Evolutionary conservation across 352 stramenopile genomes (phyloP).

Genomic region (Phytopythium aichiense): DNA sequence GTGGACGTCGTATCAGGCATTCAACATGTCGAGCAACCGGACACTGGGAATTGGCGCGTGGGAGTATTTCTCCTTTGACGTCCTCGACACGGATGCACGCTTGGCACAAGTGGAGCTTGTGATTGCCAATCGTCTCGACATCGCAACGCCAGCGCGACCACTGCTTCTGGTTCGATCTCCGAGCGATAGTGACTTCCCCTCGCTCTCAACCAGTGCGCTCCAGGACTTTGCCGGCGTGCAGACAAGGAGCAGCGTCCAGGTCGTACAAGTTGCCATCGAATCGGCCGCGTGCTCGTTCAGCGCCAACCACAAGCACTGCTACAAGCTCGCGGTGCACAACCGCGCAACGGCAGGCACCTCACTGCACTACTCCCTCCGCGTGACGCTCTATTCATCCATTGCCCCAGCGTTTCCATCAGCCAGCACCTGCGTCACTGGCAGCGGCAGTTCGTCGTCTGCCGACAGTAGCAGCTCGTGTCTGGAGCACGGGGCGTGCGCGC

Average conservation of each 20-base stretch:
- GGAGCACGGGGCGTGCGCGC: slow-evolving; percentile 45
- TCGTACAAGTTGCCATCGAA: slow-evolving; percentile 39
- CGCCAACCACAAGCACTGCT: slow-evolving; percentile 40
- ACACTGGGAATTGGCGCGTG: slow-evolving; percentile 44
- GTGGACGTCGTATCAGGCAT: slow-evolving; percentile 23
- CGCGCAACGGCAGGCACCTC: slow-evolving; percentile 41
- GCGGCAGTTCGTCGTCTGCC: background rate
- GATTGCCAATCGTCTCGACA: slow-evolving; percentile 38
- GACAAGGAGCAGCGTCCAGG: slow-evolving; percentile 17
- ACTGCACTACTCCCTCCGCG: slow-evolving; percentile 42
- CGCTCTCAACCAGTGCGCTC: slow-evolving; percentile 32
- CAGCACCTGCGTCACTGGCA: background rate
- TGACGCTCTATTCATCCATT: slow-evolving; percentile 27
- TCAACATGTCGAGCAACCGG: slow-evolving; percentile 15
- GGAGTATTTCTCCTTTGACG: slow-evolving; percentile 66
- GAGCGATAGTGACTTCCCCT: slow-evolving; percentile 47
- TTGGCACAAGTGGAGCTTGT: slow-evolving; percentile 42
- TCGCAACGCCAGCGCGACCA: slow-evolving; percentile 37
- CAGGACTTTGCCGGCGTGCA: slow-evolving; percentile 50
- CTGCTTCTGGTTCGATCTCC: slow-evolving; percentile 56
- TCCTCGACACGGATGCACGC: slow-evolving; percentile 33
- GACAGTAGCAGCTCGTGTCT: slow-evolving; percentile 41
- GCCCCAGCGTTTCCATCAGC: slow-evolving; percentile 15
- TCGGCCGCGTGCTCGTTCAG: slow-evolving; percentile 34
- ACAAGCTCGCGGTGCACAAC: slow-evolving; percentile 71